These are phyloP conservation scores for Calonectria hawksworthii DNA, from an alignment of 2,329 filamentous ascomycete species.

Conservation along the genomic window DNA sequence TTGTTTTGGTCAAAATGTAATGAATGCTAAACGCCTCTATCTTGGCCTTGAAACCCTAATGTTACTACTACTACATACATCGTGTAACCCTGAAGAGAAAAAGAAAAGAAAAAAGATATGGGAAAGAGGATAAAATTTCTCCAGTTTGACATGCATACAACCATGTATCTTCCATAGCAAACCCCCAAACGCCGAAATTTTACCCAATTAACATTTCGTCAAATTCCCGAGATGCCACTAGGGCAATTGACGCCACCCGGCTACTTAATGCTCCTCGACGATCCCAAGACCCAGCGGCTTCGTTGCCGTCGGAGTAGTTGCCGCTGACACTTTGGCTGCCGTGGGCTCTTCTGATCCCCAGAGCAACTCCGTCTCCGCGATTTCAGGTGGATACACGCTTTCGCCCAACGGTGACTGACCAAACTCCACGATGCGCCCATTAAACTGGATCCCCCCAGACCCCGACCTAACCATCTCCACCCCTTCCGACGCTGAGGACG, in stretches of 20 bases:
- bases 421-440: conserved; percentile 40
- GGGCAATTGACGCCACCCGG: background rate
- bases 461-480: conserved; percentile 42
- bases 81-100: background rate
- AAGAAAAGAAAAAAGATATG: background rate
- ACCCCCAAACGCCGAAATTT: background rate
- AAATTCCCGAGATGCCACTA: conserved; percentile 3
- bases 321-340: background rate
- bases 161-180: conserved; percentile 7
- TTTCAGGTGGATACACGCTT: conserved; percentile 33
- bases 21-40: conserved; percentile 10
- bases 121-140: background rate
- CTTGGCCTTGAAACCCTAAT: background rate
- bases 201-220: background rate
- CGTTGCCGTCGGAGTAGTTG: conserved; percentile 5
- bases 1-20: background rate
- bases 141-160: background rate
- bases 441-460: conserved; percentile 42
- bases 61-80: background rate
- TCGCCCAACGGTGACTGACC: conserved; percentile 29
- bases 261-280: background rate
- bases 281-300: conserved; percentile 29
- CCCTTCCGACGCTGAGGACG: conserved; percentile 15
- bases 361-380: conserved; percentile 24
- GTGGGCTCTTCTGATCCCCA: conserved; percentile 20